Evolutionary conservation across 164 flowering plant genomes (phyloP).

Genomic region (Vitis amurensis): DNA sequence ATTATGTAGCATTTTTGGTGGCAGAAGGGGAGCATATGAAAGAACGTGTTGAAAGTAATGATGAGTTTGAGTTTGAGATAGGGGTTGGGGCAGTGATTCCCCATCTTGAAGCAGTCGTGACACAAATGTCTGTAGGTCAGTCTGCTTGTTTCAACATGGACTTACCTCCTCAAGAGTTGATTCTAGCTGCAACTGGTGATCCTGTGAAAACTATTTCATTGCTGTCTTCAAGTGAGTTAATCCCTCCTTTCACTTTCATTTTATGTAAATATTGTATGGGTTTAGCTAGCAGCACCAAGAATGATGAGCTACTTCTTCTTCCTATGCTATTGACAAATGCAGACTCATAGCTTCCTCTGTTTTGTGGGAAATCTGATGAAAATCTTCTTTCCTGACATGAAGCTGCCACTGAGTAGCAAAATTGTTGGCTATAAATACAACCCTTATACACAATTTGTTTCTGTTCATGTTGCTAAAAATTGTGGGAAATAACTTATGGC

Average conservation of each 20-base stretch:
- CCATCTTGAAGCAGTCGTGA: constrained; percentile 64
- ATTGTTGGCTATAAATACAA: too few relatives aligned
- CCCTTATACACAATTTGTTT: too few relatives aligned
- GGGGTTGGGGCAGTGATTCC: constrained; percentile 70
- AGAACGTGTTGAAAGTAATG: constrained; percentile 63
- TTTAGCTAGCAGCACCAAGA: too few relatives aligned
- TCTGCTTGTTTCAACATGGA: constrained; percentile 47
- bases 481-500: too few relatives aligned
- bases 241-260: constrained; percentile 2
- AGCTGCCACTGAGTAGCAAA: too few relatives aligned
- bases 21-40: constrained; percentile 36
- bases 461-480: too few relatives aligned
- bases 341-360: too few relatives aligned
- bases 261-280: background rate
- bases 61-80: constrained; percentile 89
- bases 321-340: too few relatives aligned
- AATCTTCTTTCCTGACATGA: too few relatives aligned
- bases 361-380: too few relatives aligned
- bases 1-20: constrained; percentile 55
- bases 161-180: constrained; percentile 47
- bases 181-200: constrained; percentile 69
- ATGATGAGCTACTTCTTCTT: too few relatives aligned
- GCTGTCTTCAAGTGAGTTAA: constrained; percentile 55
- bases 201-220: constrained; percentile 30
- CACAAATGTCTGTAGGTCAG: constrained; percentile 73